Evolutionary conservation across 2,329 filamentous ascomycete species (phyloP).

Genomic region (Raffaelea albimanens): DNA sequence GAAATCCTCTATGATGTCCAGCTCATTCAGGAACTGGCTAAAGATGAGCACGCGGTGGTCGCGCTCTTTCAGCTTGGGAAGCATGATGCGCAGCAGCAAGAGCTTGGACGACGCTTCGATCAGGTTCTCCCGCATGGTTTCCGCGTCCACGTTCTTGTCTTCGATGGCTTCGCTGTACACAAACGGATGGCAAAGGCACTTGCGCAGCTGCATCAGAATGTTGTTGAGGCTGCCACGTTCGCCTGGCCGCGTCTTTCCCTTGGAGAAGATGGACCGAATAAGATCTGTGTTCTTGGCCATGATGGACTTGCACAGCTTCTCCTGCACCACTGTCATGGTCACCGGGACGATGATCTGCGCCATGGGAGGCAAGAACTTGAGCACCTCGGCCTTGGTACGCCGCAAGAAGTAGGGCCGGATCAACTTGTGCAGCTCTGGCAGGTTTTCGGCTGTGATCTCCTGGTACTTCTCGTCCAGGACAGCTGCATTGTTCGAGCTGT

Average conservation of each 20-base stretch:
- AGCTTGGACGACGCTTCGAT: constrained; percentile 90
- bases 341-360: constrained; percentile 91
- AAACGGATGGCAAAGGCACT: constrained; percentile 92
- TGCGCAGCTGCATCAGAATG: constrained; percentile 88
- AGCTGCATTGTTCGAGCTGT: constrained; percentile 59
- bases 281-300: constrained; percentile 83
- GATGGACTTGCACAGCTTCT: constrained; percentile 90
- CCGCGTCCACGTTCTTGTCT: constrained; percentile 57
- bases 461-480: constrained; percentile 65
- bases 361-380: constrained; percentile 88
- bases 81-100: constrained; percentile 70
- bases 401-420: constrained; percentile 64
- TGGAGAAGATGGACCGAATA: constrained; percentile 76
- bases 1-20: constrained; percentile 90
- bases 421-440: constrained; percentile 70
- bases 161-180: constrained; percentile 88
- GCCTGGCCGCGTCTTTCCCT: constrained; percentile 52
- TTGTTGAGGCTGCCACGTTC: constrained; percentile 84
- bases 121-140: constrained; percentile 65
- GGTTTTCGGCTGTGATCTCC: constrained; percentile 73
- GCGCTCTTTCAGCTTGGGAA: constrained; percentile 75
- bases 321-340: constrained; percentile 90
- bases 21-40: constrained; percentile 84
- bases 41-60: constrained; percentile 92
- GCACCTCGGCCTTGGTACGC: constrained; percentile 80